Conservation (phyloP, 306 rosid genomes). For the Prosopis cineraria region DNA sequence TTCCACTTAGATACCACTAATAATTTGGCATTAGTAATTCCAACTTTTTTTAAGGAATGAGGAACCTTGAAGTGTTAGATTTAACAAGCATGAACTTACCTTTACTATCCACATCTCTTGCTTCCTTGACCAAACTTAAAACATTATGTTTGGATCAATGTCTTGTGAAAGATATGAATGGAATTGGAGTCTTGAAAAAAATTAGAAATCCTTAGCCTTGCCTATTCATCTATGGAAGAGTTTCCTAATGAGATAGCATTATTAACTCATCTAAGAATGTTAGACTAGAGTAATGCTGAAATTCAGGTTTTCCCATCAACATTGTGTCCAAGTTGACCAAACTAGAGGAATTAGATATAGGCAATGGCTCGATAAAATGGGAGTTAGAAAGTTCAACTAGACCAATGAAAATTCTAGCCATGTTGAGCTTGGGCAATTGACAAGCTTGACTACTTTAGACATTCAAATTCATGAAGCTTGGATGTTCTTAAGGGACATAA, state of each 20-base stretch:
- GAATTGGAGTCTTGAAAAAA: neutral
- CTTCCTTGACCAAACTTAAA: neutral
- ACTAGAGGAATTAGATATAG: neutral
- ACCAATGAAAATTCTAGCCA: neutral
- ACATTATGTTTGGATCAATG: neutral
- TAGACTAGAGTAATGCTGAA: neutral
- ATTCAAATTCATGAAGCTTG: neutral
- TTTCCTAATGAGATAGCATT: neutral
- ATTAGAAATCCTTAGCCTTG: neutral
- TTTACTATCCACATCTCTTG: neutral
- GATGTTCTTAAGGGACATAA: no score
- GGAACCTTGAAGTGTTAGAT: neutral
- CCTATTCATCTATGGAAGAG: neutral
- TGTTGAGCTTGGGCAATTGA: neutral
- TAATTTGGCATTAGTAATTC: neutral
- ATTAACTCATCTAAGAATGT: neutral
- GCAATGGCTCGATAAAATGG: neutral
- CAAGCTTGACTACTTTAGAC: neutral
- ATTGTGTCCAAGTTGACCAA: neutral
- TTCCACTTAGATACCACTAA: neutral
- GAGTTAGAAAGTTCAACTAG: neutral
- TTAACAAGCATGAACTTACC: neutral
- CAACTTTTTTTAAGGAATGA: neutral
- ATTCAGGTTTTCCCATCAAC: neutral
- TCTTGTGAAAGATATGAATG: neutral